Evolutionary conservation across 1,139 yeast species (phyloP).

Genomic region (Yamadazyma diddensiae): DNA sequence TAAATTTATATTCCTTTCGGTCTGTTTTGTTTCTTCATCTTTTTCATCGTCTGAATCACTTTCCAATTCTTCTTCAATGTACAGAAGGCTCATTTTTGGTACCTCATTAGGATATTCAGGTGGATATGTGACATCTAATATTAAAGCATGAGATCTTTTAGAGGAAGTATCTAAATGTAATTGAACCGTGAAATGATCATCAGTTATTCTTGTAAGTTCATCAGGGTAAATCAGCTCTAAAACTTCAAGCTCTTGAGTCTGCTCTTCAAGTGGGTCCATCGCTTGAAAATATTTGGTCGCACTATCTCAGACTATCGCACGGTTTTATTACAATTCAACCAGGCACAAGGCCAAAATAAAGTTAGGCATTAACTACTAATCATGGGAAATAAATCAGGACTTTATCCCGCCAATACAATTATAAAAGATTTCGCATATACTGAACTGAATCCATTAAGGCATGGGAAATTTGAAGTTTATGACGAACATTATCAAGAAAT

Average conservation of each 20-base stretch:
- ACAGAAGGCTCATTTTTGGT: conserved; percentile 46
- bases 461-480: conserved; percentile 37
- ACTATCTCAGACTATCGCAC: too few species aligned
- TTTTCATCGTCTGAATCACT: conserved; percentile 45
- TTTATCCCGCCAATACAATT: conserved; percentile 32
- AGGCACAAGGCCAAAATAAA: too few species aligned
- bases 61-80: conserved; percentile 24
- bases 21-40: conserved; percentile 40
- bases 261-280: conserved; percentile 77
- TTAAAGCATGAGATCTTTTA: conserved; percentile 49
- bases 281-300: too few species aligned
- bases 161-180: conserved; percentile 58
- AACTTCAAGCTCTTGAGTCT: conserved; percentile 75
- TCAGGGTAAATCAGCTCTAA: conserved; percentile 91
- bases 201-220: conserved; percentile 53
- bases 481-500: conserved; percentile 10
- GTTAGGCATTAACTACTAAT: too few species aligned
- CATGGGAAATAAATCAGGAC: too few species aligned
- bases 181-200: conserved; percentile 45
- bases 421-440: conserved; percentile 82
- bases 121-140: conserved; percentile 63
- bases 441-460: conserved; percentile 60
- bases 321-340: too few species aligned
- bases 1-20: conserved; percentile 45
- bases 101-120: conserved; percentile 67